Evolutionary conservation across 2,329 filamentous ascomycete species (phyloP), one percentile per base, ranked within the genome.

Genomic region (Magnaporthiopsis poae): DNA sequence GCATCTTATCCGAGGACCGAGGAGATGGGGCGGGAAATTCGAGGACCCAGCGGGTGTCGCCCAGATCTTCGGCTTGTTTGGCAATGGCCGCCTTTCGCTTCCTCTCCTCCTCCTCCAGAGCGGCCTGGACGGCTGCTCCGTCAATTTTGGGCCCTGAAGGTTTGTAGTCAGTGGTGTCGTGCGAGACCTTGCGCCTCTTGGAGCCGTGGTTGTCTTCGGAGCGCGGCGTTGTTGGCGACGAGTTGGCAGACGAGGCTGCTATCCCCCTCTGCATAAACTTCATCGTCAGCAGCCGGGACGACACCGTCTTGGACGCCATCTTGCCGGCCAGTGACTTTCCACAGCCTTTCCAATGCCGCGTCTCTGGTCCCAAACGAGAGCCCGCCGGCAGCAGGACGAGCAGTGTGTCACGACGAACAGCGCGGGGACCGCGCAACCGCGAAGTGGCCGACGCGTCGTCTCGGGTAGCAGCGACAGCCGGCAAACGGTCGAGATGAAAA

Each of bases 241-340:
- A 75, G 64, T 77, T 73, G 68, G 73, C 78, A 46, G 80, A 80
- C 64, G 79, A 80, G 31, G 88, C 85, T 64, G 88, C 87, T 64
- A 88, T 89, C 69, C 90, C 90, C 73, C 93, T 86, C 81, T 96
- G 93, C 93, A 97, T 97, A 75, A 97, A 97, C 81, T 96, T 96
- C 92, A 96, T 97, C 56, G 90, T 93, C 74, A 96, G 83, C 63
- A 97, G 88, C 71, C 92, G 88, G 68, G 90, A 93, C 69, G 93
- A 96, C 87, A 96, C 87, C 25, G 72, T 69, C 61, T 72, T 66
- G 62, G 29, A 63, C n/a, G 60, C 46, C 46, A 56, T 56, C 46
- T 25, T 13, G 46, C 7, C 18, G 46, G 4, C 46, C 46, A 56
- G 46, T n/a, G 21, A 8, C 46, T 56, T 25, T 25, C 5, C 46